phyloP scores from a whole-genome alignment of 176 grass and related monocot genomes.

The Avena eriantha region DNA sequence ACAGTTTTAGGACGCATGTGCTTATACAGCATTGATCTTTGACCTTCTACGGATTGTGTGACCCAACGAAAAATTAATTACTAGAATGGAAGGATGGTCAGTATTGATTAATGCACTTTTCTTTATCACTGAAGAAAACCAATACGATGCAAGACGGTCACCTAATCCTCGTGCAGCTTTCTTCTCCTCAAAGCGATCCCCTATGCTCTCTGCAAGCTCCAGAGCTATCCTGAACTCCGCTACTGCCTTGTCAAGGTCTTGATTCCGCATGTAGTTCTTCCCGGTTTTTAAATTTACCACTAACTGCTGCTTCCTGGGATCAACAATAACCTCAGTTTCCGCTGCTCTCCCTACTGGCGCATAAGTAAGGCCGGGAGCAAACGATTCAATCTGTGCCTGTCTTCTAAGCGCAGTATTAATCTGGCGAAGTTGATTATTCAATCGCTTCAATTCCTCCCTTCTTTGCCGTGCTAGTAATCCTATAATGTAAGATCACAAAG shows the following conservation, averaged over 20 bases:
- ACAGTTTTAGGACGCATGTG: background rate
- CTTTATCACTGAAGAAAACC: conserved; percentile 7
- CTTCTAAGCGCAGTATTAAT: conserved; percentile 66
- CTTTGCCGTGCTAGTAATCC: conserved; percentile 69
- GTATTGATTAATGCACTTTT: background rate
- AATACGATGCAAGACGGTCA: conserved; percentile 4
- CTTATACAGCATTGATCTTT: background rate
- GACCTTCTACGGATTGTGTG: background rate
- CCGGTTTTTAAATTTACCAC: conserved; percentile 55
- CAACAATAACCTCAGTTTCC: conserved; percentile 63
- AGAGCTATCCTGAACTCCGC: conserved; percentile 63
- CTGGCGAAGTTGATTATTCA: conserved; percentile 73
- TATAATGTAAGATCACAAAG: conserved; percentile 10
- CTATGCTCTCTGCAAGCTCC: conserved; percentile 67
- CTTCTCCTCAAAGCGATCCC: conserved; percentile 74
- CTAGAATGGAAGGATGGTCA: background rate
- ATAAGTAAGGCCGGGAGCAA: conserved; percentile 75
- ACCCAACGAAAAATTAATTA: background rate
- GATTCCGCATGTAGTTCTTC: conserved; percentile 64
- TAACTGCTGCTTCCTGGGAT: conserved; percentile 73
- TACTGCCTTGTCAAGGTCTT: conserved; percentile 62
- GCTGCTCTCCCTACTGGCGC: conserved; percentile 53
- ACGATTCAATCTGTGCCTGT: conserved; percentile 76
- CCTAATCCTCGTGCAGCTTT: conserved; percentile 83
- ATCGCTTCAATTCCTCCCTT: conserved; percentile 60